phyloP scores from a whole-genome alignment of 129 eudicot species.

The Apium graveolens region DNA sequence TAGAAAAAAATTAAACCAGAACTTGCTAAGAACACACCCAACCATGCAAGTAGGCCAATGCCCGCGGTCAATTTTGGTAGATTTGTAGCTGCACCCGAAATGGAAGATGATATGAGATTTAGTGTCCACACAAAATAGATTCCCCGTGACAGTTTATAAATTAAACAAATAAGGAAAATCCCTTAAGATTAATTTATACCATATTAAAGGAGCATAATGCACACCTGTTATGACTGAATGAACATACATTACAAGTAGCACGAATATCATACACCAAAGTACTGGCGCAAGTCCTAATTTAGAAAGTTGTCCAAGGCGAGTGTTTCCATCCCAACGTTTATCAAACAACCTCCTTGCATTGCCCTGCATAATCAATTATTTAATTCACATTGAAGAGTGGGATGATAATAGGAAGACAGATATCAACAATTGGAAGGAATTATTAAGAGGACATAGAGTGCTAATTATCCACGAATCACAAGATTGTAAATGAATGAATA shows the following conservation, averaged over 20 bases:
- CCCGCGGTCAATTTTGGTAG: constrained; percentile 76
- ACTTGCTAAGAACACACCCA: constrained; percentile 68
- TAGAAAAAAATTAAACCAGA: constrained; percentile 69
- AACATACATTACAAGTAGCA: constrained; percentile 62
- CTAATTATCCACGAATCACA: background rate
- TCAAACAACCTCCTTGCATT: constrained; percentile 84
- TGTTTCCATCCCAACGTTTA: constrained; percentile 66
- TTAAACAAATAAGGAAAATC: too few relatives aligned
- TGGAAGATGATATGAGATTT: background rate
- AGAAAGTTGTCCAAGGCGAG: constrained; percentile 62
- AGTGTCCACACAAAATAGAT: background rate
- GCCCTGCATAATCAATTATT: constrained; percentile 50
- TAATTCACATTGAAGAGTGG: background rate
- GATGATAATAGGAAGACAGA: background rate
- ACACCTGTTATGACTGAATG: constrained; percentile 81
- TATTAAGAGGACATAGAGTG: background rate
- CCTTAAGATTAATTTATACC: background rate
- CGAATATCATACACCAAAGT: constrained; percentile 69
- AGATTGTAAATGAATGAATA: background rate
- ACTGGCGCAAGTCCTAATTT: constrained; percentile 93
- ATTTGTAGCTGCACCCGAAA: constrained; percentile 45
- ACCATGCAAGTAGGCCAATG: constrained; percentile 75
- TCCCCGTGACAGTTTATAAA: background rate
- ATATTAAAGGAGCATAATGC: background rate
- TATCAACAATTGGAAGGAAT: background rate